Evolutionary conservation across 1,284 basidiomycete species (phyloP).

Genomic region (Cryptococcus amylolentus): DNA sequence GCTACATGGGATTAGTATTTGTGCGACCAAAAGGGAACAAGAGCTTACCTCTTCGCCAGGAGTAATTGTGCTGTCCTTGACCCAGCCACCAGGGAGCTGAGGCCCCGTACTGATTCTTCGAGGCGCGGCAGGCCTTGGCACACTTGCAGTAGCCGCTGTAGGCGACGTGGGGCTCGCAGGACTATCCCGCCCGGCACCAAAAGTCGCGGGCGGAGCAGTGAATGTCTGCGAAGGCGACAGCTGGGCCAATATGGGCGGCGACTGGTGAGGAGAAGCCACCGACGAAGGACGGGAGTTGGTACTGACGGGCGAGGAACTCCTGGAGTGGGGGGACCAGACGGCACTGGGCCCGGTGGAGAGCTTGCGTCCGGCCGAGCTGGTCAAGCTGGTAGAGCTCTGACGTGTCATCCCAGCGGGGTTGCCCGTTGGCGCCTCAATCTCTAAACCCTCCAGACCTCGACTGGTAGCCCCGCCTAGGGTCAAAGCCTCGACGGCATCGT

Average conservation of each 20-base stretch:
- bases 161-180: background rate
- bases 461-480: slow-evolving; percentile 17
- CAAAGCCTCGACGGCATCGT: slow-evolving; percentile 49
- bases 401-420: slow-evolving; percentile 29
- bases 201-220: background rate
- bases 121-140: slow-evolving; percentile 30
- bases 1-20: background rate
- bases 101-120: slow-evolving; percentile 36
- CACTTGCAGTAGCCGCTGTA: background rate
- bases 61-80: slow-evolving; percentile 15
- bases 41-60: background rate
- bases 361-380: slow-evolving; percentile 11
- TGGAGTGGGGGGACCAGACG: slow-evolving; percentile 10
- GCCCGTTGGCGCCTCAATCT: slow-evolving; percentile 42
- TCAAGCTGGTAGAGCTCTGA: slow-evolving; percentile 23
- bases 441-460: slow-evolving; percentile 29
- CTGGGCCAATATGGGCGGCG: slow-evolving; percentile 32
- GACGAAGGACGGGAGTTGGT: slow-evolving; percentile 16
- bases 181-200: background rate
- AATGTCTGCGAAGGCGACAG: slow-evolving; percentile 16
- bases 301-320: slow-evolving; percentile 31
- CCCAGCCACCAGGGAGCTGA: slow-evolving; percentile 43
- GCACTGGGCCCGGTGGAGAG: slow-evolving; percentile 13
- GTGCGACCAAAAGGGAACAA: background rate
- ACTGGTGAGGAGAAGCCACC: slow-evolving; percentile 23